Percentiles rank a stretch among this genome's conserved stretches.
Conservation (phyloP, 2,329 filamentous ascomycete genomes). For the Albifimbria verrucaria region DNA sequence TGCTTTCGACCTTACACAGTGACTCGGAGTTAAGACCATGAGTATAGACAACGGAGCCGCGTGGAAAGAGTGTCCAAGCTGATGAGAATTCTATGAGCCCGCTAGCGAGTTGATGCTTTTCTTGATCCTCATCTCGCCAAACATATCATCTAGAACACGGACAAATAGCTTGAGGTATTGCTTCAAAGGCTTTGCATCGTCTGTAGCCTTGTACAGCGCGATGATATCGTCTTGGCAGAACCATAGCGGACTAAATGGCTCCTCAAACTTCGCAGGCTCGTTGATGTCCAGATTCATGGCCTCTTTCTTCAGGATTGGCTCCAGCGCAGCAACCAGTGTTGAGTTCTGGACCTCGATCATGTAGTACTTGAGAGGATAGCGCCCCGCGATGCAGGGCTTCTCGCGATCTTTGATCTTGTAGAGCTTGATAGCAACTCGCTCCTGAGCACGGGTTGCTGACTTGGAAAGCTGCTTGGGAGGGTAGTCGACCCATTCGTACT, state of each 20-base stretch:
- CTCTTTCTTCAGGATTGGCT: conserved; percentile 39
- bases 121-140: conserved; percentile 34
- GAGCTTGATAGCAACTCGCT: conserved; percentile 40
- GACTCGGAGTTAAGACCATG: conserved; percentile 36
- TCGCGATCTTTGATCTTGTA: conserved; percentile 42
- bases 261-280: conserved; percentile 31
- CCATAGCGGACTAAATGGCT: conserved; percentile 40
- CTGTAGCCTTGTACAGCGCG: conserved; percentile 23
- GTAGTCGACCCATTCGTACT: conserved; percentile 36
- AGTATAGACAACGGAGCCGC: conserved; percentile 34
- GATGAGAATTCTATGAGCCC: conserved; percentile 38
- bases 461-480: conserved; percentile 41
- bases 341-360: conserved; percentile 40
- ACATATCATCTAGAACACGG: conserved; percentile 38
- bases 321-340: conserved; percentile 36
- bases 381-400: conserved; percentile 36
- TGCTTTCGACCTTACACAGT: conserved; percentile 34
- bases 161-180: conserved; percentile 38
- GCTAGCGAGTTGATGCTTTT: conserved; percentile 30
- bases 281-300: conserved; percentile 33
- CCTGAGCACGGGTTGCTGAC: conserved; percentile 29
- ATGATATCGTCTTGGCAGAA: conserved; percentile 42
- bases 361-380: conserved; percentile 36
- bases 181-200: conserved; percentile 24
- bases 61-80: conserved; percentile 43